Conservation (phyloP, 2,329 filamentous ascomycete species). For the Hymenoscyphus scutula region DNA sequence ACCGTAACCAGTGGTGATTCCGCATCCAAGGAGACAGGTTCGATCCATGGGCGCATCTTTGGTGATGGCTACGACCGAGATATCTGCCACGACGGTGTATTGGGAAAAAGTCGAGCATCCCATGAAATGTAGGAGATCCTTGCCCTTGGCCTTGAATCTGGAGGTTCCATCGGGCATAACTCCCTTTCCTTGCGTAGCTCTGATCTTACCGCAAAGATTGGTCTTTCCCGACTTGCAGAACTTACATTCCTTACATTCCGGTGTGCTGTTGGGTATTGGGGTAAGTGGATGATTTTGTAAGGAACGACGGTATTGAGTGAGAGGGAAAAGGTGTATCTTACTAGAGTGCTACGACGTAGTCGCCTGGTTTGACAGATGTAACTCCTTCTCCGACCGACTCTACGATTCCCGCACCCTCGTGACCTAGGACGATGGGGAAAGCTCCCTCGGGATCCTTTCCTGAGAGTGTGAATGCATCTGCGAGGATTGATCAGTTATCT, state of each 20-base stretch:
- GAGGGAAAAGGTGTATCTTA: conserved; percentile 39
- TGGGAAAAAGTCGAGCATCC: conserved; percentile 98
- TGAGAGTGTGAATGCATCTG: conserved; percentile 89
- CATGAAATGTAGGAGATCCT: conserved; percentile 98
- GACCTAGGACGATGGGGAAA: conserved; percentile 84
- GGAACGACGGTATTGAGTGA: conserved; percentile 32
- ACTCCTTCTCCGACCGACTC: conserved; percentile 94
- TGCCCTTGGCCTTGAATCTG: conserved; percentile 91
- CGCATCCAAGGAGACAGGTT: conserved; percentile 92
- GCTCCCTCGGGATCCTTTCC: conserved; percentile 97
- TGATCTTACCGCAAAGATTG: conserved; percentile 98
- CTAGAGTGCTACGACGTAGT: conserved; percentile 89
- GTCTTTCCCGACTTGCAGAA: conserved; percentile 99
- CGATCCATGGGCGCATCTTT: conserved; percentile 90
- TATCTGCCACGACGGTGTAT: conserved; percentile 97
- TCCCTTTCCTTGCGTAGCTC: conserved; percentile 91
- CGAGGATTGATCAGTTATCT: conserved; percentile 16
- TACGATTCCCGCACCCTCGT: conserved; percentile 88
- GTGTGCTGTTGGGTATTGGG: conserved; percentile 60
- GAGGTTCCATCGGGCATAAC: conserved; percentile 97
- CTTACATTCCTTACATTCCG: conserved; percentile 97
- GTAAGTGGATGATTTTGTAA: neutral
- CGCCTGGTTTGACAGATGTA: conserved; percentile 88
- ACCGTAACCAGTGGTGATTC: conserved; percentile 97
- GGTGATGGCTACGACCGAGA: conserved; percentile 93